These are phyloP conservation scores for Wakefieldia striispora DNA, from an alignment of 768 basidiomycete genomes.

Conservation along the genomic window DNA sequence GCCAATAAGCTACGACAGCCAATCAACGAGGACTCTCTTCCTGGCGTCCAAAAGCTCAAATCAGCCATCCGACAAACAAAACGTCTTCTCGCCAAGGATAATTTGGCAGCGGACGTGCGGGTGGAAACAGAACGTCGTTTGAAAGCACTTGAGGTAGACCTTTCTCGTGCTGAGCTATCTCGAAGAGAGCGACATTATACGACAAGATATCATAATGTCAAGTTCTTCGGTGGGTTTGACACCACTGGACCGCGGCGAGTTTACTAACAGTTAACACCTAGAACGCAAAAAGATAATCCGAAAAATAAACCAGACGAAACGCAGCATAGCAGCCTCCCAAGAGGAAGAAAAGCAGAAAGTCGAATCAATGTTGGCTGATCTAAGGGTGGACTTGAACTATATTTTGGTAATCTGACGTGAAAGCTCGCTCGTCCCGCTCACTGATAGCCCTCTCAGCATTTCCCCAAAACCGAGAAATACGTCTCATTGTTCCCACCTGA, in stretches of 20 bases:
- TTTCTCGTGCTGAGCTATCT: slow-evolving; percentile 58
- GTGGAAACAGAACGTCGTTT: slow-evolving; percentile 79
- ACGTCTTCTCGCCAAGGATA: slow-evolving; percentile 82
- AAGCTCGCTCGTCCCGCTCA: background rate
- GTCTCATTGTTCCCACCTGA: slow-evolving; percentile 85
- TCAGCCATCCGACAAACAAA: slow-evolving; percentile 79
- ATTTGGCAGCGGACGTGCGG: slow-evolving; percentile 79
- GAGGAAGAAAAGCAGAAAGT: slow-evolving; percentile 40
- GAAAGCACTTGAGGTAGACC: slow-evolving; percentile 71
- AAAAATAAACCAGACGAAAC: slow-evolving; percentile 70
- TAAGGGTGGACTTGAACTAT: slow-evolving; percentile 90
- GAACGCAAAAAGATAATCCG: slow-evolving; percentile 87
- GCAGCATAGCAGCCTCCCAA: slow-evolving; percentile 39
- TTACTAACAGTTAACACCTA: slow-evolving; percentile 27
- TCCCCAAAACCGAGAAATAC: slow-evolving; percentile 84
- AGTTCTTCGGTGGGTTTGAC: slow-evolving; percentile 81
- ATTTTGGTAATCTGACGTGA: slow-evolving; percentile 55
- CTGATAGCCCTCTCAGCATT: slow-evolving; percentile 52
- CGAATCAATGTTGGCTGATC: slow-evolving; percentile 49
- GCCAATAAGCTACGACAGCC: slow-evolving; percentile 3
- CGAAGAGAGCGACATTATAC: slow-evolving; percentile 74
- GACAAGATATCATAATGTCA: slow-evolving; percentile 81
- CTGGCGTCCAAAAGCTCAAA: slow-evolving; percentile 86
- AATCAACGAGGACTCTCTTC: slow-evolving; percentile 27
- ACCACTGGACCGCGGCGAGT: background rate